phyloP scores from a whole-genome alignment of 108 stramenopile species.

The Pseudonitzschia delicatissima region DNA sequence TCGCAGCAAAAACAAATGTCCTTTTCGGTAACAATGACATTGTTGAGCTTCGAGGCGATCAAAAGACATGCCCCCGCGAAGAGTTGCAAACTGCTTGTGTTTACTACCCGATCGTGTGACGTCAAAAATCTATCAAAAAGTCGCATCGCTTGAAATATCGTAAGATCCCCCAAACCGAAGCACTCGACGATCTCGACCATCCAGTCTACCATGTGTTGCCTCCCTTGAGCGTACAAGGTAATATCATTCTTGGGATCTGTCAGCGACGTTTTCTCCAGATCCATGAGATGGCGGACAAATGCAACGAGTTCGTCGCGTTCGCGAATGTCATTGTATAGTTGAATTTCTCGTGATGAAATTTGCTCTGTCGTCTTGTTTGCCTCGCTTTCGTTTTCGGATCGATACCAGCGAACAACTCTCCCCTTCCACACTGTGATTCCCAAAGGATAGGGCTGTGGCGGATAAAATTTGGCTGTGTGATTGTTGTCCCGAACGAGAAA shows the following conservation, averaged over 20 bases:
- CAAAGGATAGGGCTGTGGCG: neutral
- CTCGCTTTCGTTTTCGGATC: neutral
- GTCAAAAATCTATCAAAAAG: conserved; percentile 28
- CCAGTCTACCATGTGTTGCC: conserved; percentile 35
- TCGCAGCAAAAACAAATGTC: conserved; percentile 35
- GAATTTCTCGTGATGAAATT: neutral
- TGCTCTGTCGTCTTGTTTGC: neutral
- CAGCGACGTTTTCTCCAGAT: neutral
- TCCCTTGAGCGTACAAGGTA: neutral
- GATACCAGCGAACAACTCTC: conserved; percentile 10
- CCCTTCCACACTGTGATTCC: conserved; percentile 5
- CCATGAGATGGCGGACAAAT: conserved; percentile 1
- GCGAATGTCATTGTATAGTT: neutral
- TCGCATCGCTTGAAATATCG: conserved; percentile 33
- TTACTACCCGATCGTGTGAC: conserved; percentile 10
- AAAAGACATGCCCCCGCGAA: conserved; percentile 30
- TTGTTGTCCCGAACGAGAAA: neutral
- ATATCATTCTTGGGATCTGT: conserved; percentile 5
- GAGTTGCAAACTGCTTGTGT: conserved; percentile 25
- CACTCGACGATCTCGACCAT: conserved; percentile 29
- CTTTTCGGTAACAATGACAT: conserved; percentile 1
- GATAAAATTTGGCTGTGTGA: neutral
- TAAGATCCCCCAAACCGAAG: conserved; percentile 24
- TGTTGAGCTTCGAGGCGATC: conserved; percentile 31
- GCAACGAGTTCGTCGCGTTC: neutral